Evolutionary conservation across 2,329 filamentous ascomycete species (phyloP).

Genomic region (Sporothrix curviconia): DNA sequence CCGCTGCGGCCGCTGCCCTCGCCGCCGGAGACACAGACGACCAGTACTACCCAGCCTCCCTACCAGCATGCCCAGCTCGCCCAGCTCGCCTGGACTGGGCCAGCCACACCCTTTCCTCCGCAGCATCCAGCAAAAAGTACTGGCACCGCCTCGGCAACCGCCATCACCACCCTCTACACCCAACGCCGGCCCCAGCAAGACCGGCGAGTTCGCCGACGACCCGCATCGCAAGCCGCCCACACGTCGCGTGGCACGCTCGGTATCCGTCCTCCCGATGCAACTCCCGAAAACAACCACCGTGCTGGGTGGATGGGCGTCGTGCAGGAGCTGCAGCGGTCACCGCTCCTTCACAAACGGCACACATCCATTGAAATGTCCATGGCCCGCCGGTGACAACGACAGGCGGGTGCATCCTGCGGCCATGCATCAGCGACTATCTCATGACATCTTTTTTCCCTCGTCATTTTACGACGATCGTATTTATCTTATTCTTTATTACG

Average conservation of each 20-base stretch:
- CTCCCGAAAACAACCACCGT: conserved; percentile 40
- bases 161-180: not conserved
- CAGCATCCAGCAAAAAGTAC: not conserved
- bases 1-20: conserved; percentile 10
- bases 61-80: not conserved
- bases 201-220: conserved; percentile 37
- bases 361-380: conserved; percentile 56
- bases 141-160: not conserved
- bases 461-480: not conserved
- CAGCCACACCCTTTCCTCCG: conserved; percentile 10
- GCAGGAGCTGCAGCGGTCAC: conserved; percentile 54
- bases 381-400: conserved; percentile 21
- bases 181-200: conserved; percentile 24
- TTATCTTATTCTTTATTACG: not conserved
- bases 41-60: conserved; percentile 4
- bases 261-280: conserved; percentile 30
- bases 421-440: not conserved
- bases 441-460: not conserved
- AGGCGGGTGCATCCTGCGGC: not conserved
- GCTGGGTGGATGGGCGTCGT: conserved; percentile 58
- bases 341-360: conserved; percentile 54
- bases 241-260: conserved; percentile 50
- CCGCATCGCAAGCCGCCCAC: conserved; percentile 42
- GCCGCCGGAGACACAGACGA: conserved; percentile 7
- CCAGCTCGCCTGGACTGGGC: conserved; percentile 3